Conservation (phyloP, 805 yeast genomes). For the Saccharomycopsis synnaedendra region DNA sequence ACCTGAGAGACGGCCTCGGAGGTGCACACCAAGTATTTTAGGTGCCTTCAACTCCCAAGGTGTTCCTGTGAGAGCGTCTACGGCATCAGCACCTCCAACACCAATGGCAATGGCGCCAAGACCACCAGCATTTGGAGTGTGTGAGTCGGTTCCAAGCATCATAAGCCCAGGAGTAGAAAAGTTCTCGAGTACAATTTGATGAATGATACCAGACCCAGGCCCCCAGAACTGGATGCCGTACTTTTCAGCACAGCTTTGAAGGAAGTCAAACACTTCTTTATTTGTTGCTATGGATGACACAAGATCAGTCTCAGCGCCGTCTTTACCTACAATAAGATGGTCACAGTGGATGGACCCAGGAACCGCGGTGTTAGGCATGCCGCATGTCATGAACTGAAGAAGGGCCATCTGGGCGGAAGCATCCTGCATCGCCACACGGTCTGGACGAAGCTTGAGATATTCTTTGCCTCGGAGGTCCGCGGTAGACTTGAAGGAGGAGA, state of each 20-base stretch:
- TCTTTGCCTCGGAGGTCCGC: conserved; percentile 60
- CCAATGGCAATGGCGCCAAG: conserved; percentile 97
- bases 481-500: conserved; percentile 23
- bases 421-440: conserved; percentile 98
- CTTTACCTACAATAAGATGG: conserved; percentile 92
- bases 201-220: conserved; percentile 97
- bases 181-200: conserved; percentile 94
- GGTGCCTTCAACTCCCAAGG: conserved; percentile 99
- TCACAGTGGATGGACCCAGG: conserved; percentile 97
- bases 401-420: conserved; percentile 99
- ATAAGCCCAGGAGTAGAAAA: conserved; percentile 93
- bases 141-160: conserved; percentile 98
- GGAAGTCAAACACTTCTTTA: conserved; percentile 90
- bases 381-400: conserved; percentile 93
- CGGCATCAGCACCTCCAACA: conserved; percentile 99
- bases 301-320: conserved; percentile 81
- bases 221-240: conserved; percentile 98
- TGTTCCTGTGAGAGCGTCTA: conserved; percentile 90
- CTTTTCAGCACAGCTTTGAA: conserved; percentile 82
- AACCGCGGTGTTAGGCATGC: conserved; percentile 81
- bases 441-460: conserved; percentile 91
- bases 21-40: conserved; percentile 83
- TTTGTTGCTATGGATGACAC: conserved; percentile 78
- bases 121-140: conserved; percentile 99
- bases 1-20: conserved; percentile 80